Evolutionary conservation across 768 basidiomycete species (phyloP), one percentile per base, ranked within the genome.

Genomic region (Dentipellis fragilis): DNA sequence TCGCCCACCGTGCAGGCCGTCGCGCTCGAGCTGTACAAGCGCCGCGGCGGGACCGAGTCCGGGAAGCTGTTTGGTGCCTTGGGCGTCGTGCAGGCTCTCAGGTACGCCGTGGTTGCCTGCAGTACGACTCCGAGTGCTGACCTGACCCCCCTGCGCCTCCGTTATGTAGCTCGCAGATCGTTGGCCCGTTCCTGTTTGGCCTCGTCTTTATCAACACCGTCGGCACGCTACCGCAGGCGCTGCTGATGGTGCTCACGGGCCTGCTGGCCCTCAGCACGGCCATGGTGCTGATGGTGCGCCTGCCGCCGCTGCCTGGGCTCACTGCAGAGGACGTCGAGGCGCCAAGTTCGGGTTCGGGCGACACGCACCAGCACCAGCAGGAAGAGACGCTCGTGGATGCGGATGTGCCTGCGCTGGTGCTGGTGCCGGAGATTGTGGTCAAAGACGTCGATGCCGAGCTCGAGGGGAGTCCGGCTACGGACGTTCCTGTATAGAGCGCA

Each of bases 41-140:
- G 46, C 19, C 34, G 38, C 17, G 54, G 48, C 12, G 48, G 54
- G 17, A 19, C 35, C 14, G 54, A 55, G 49, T 19, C 54, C 10
- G 54, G 54, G 8, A 37, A 50, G 49, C 49, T 55, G 10, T 55
- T 55, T 21, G 54, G 54, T 19, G 54, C 54, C 10, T 10, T 55
- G 34, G 40, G 54, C 36, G 54, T 55, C 10, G 17, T 55, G 35
- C 38, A 39, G 40, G 47, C 54, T 5, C 36, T 50, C n/a, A 35
- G 54, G 54, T 55, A 36, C 21, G n/a, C n/a, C n/a, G 54, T 50
- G 12, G 22, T n/a, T 14, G 19, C 22, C 8, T 22, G 0, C 49
- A 16, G 8, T 16, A 10, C 19, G 4, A 16, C 47, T n/a, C 10
- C 14, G 39, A 29, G 19, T 12, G 17, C 23, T 35, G 23, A 11